phyloP scores from a whole-genome alignment of 2,329 filamentous ascomycete genomes.

The Aspergillus pseudoviridinutans region DNA sequence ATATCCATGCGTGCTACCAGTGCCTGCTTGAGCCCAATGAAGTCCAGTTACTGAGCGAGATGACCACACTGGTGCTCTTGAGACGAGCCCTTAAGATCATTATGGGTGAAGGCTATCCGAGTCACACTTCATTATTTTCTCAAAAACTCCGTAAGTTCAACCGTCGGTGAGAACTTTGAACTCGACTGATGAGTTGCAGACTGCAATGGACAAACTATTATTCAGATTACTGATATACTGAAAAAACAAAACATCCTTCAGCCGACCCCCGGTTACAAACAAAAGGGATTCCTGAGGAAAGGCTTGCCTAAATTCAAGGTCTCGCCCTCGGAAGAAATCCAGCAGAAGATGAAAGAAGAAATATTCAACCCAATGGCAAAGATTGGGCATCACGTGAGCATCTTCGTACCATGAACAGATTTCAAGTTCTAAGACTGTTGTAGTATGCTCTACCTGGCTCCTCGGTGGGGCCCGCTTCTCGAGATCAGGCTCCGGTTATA shows the following conservation, averaged over 20 bases:
- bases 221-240: constrained; percentile 27
- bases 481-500: background rate
- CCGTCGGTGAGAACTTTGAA: background rate
- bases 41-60: constrained; percentile 20
- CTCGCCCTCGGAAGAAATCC: constrained; percentile 15
- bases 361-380: constrained; percentile 30
- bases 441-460: constrained; percentile 8
- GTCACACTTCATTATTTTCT: constrained; percentile 20
- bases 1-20: constrained; percentile 44
- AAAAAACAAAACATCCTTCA: constrained; percentile 24
- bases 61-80: constrained; percentile 25
- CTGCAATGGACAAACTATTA: constrained; percentile 26
- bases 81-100: constrained; percentile 27
- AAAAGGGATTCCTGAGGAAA: constrained; percentile 25
- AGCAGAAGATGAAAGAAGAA: constrained; percentile 21
- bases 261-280: constrained; percentile 28
- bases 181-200: constrained; percentile 19
- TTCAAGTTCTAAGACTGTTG: background rate
- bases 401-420: constrained; percentile 5
- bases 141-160: constrained; percentile 29
- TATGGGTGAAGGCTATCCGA: constrained; percentile 26
- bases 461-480: background rate
- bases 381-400: constrained; percentile 30
- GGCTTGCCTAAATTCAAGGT: constrained; percentile 28
- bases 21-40: constrained; percentile 39